Conservation (phyloP, 345 rosid species). For the Noccaea caerulescens region DNA sequence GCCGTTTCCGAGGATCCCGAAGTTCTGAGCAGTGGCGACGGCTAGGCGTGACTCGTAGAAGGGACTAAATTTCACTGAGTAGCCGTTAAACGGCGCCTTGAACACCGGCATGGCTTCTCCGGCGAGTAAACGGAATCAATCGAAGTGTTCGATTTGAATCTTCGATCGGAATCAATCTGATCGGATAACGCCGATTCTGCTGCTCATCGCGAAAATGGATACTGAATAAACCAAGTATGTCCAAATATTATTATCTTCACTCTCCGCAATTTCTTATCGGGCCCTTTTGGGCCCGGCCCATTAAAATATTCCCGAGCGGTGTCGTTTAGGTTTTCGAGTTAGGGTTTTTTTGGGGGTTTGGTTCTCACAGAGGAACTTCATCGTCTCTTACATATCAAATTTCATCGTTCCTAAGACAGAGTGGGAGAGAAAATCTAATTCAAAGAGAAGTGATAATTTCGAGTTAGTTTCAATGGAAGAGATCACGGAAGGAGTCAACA, state of each 20-base stretch:
- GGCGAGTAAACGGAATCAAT: conserved; percentile 22
- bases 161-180: conserved; percentile 26
- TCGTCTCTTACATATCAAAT: conserved; percentile 37
- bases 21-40: conserved; percentile 90
- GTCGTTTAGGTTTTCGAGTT: conserved; percentile 22
- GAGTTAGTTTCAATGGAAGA: conserved; percentile 62
- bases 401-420: conserved; percentile 30
- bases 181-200: conserved; percentile 34
- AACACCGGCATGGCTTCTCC: conserved; percentile 68
- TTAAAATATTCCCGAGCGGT: background rate
- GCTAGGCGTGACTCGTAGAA: conserved; percentile 86
- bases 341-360: conserved; percentile 45
- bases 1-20: conserved; percentile 94
- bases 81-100: conserved; percentile 83
- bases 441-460: background rate
- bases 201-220: conserved; percentile 4
- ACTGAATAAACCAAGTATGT: background rate
- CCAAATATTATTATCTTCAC: background rate
- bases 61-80: conserved; percentile 90
- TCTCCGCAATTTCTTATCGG: background rate
- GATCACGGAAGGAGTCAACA: conserved; percentile 68
- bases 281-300: conserved; percentile 32
- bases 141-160: background rate
- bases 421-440: conserved; percentile 17
- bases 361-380: conserved; percentile 27